Evolutionary conservation across 805 yeast genomes (phyloP), one percentile per base, ranked within the genome.

Genomic region (Pichia manshurica): DNA sequence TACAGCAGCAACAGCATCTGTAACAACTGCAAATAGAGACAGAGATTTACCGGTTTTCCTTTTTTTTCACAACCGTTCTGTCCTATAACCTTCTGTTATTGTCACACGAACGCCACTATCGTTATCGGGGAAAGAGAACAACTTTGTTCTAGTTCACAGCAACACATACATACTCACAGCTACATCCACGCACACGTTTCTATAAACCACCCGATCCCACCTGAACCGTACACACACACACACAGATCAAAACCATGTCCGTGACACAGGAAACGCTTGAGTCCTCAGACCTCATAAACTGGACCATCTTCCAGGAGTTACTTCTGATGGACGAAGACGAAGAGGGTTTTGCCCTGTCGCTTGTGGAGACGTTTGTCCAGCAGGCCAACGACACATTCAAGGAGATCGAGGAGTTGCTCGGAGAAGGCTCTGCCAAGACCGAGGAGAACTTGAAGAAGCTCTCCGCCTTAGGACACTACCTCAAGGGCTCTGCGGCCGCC

Each of bases 271-370:
- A 60, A 44, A 59, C 59, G 2, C 46, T 63, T 15, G 64, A 75
- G 55, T 70, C 68, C 56, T 63, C 80, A 9, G 95, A 87, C 36
- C 71, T 87, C 53, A 82, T 93, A 51, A 90, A 89, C 63, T 88
- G 96, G 96, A 70, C 77, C 38, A 91, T 89, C 25, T 84, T 93
- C 62, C 79, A 82, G 48, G 98, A 93, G 69, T 74, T 93, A 49
- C 77, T 90, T 44, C 82, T 87, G 45, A 90, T 93, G 97, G 99
- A 93, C 66, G 96, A 91, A 60, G 98, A 91, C 59, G 96, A 86
- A 61, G 93, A 90, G 50, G 96, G 88, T 7, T 93, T 93, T 70
- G 82, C 91, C 31, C 72, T 79, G 57, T 75, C 84, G 33, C 72
- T 93, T 48, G 83, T 91, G 46, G 78, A 78, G 51, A 89, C 95